Conservation (phyloP, 1,139 yeast genomes). For the Suhomyces yuchorum region DNA sequence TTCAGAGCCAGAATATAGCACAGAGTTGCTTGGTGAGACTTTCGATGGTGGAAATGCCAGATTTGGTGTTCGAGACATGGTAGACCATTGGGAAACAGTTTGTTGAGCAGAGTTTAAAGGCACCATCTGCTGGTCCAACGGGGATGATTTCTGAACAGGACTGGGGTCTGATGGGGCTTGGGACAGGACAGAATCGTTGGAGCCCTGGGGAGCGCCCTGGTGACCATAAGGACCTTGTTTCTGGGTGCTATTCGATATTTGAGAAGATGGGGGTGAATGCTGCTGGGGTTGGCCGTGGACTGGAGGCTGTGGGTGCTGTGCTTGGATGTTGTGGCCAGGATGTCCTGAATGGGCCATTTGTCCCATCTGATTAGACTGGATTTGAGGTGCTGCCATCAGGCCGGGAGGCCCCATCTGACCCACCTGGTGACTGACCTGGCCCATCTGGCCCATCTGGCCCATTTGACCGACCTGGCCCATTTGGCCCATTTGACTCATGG, state of each 20-base stretch:
- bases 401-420: background rate
- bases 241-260: no score
- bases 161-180: background rate
- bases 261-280: background rate
- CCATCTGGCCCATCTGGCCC: background rate
- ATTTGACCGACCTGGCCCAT: background rate
- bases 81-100: background rate
- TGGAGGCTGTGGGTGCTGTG: background rate
- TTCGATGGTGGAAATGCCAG: background rate
- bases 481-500: background rate
- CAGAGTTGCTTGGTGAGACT: background rate
- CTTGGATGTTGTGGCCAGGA: background rate
- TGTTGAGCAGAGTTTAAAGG: background rate
- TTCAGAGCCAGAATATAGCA: background rate
- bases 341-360: background rate
- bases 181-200: background rate
- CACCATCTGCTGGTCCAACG: background rate
- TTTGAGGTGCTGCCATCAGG: background rate
- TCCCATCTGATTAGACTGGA: background rate
- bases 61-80: background rate
- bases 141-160: background rate
- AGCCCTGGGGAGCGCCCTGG: background rate
- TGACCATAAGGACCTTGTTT: background rate
- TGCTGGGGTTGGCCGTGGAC: background rate
- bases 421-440: background rate